Base-by-base conservation (phyloP, 2,329 filamentous ascomycete species). In the Aspergillus pseudoterreus region DNA sequence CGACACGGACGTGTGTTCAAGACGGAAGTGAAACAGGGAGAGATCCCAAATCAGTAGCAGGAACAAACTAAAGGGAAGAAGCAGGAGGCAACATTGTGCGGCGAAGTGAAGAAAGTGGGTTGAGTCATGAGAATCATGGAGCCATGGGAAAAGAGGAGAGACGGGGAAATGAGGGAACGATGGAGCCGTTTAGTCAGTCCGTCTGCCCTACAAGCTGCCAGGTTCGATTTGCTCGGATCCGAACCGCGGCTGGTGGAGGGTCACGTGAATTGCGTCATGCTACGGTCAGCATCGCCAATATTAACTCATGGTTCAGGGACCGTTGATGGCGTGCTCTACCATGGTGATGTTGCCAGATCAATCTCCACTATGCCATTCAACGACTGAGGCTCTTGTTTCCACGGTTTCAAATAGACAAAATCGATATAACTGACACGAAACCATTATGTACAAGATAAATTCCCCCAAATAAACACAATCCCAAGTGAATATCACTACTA, bases 171-270 rank as follows among this genome's bases (percentile, higher is more conserved):
- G 21, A 41, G 35, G 14, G 43, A 38, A 38, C 35, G 35, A 38
- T 38, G 35, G 35, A 17, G 35, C n/a, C n/a, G 15, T 15, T 38
- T 9, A 38, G 41, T 50, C 12, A 45, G 27, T 8, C 19, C 11
- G 15, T 17, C 19, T 42, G 15, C 15, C 15, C 19, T 42, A 17
- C 39, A 17, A 6, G 35, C 14, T 11, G 14, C 11, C 19, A 9
- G 4, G 14, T 19, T 17, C 12, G 43, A 15, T n/a, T 19, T 30
- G 43, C 24, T 63, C 57, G 57, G 62, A 55, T 57, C 44, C 17
- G 45, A 56, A 56, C 57, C 56, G 55, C 61, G 62, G 62, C 60
- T 59, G 30, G 54, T 45, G 11, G 43, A 1, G 12, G 38, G 9
- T 47, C 51, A 53, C 48, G 47, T 53, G 46, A 11, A 38, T 14